Evolutionary conservation across 345 rosid species (phyloP), one percentile per base, ranked within the genome.

Genomic region (Citrus maxima): DNA sequence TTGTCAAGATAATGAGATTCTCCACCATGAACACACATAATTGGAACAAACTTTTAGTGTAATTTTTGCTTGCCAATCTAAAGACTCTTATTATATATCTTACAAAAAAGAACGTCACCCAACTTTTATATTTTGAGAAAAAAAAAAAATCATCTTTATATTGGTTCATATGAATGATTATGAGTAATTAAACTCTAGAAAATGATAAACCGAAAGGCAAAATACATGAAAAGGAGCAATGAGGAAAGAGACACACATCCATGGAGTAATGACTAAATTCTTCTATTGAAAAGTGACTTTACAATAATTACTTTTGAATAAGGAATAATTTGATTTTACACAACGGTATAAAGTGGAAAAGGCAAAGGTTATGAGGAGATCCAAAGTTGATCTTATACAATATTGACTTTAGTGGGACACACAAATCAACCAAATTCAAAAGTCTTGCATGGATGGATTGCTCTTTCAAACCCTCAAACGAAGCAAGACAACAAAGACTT

Each of bases 291-390:
- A 73, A 73, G 77, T 7, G 56, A n/a, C 56, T 73, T 73, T 73
- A 22, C 1, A 56, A 22, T 4, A 72, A 34, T 34, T 27, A 56
- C 65, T 35, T 34, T 74, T 61, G 46, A 70, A 34, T 35, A 38
- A 37, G 56, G 67, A 60, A 73, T 25, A 32, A 72, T 72, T 21
- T 60, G 56, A 73, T 73, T 63, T 61, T 37, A 61, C 77, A 40
- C 51, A 62, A 42, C 7, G 25, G 24, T 13, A 60, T 7, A 66
- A 32, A 40, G 55, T 18, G 7, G 1, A 28, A 61, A 62, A 61
- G 12, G 28, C 27, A 37, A 58, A 59, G 62, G 30, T 32, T 37
- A 73, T 37, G 12, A 3, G 32, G 18, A 61, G 37, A 61, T 62
- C 77, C 69, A 74, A 60, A 14, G 38, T 74, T 61, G 67, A 60